Evolutionary conservation across 2,329 filamentous ascomycete species (phyloP), one percentile per base, ranked within the genome.

Genomic region (Penicillium glabrum): DNA sequence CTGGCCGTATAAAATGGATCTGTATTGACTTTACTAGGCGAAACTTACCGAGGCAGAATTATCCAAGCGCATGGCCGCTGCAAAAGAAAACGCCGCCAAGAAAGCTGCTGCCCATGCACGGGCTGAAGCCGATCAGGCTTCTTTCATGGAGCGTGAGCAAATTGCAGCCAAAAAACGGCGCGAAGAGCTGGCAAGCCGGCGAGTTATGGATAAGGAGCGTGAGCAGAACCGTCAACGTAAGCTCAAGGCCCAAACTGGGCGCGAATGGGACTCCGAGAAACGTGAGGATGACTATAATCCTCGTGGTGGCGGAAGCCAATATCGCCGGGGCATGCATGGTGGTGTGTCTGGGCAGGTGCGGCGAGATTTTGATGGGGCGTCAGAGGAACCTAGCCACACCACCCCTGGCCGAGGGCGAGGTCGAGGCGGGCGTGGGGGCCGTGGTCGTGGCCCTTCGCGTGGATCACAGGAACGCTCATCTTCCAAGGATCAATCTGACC

Each of bases 11-110:
- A 16, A 8, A 16, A 14, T 19, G 16, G 14, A 37, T 16, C n/a
- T 37, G 24, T 46, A 49, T 63, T 70, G 56, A 78, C 70, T 53
- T 31, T 56, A 58, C 33, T 73, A 84, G 71, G 82, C 83, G 3
- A 87, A 86, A 72, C 79, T 89, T 45, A 88, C 85, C 2, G 86
- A 89, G 67, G 83, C 81, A 61, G 82, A 89, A 69, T 79, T 89
- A 8, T 80, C 79, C 3, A 82, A 81, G 46, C 84, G 84, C 59
- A 82, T 89, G 58, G 84, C 82, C 8, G 78, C 80, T 35, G 88
- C 87, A 64, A 81, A 81, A 60, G 79, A 86, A 62, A 83, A 86
- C 56, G 88, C 87, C 52, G 82, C 82, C 6, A 79, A 82, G 49
- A 78, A 84, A 14, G 79, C 80, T 9, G 85, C 83, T 9, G 84